Percentiles rank a stretch among this genome's conserved stretches.
These are phyloP conservation scores for Pythium coloratum DNA, from an alignment of 352 stramenopile genomes.

Conservation along the genomic window DNA sequence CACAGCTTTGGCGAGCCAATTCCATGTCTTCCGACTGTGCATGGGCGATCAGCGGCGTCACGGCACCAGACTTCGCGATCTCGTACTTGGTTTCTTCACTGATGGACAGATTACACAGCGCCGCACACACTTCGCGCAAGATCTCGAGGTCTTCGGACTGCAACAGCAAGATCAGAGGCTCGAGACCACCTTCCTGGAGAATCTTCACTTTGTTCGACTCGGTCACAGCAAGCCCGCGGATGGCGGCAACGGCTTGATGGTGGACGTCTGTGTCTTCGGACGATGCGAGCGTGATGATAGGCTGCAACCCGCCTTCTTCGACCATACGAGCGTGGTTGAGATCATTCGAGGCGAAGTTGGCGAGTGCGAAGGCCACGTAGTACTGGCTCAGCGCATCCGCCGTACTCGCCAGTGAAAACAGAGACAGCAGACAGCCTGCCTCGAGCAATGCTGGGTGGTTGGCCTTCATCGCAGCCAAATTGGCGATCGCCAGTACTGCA, in stretches of 20 bases:
- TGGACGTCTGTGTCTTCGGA: constrained; percentile 93
- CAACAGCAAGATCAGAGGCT: constrained; percentile 91
- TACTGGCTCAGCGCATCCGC: constrained; percentile 93
- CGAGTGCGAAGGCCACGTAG: constrained; percentile 94
- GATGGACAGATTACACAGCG: constrained; percentile 94
- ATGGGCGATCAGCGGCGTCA: constrained; percentile 89
- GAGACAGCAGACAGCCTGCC: constrained; percentile 85
- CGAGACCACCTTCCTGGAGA: constrained; percentile 94
- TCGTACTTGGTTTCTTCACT: constrained; percentile 98
- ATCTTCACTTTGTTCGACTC: constrained; percentile 96
- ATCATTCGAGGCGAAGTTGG: constrained; percentile 94
- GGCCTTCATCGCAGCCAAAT: constrained; percentile 93
- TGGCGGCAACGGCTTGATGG: constrained; percentile 91
- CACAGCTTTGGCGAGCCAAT: constrained; percentile 88
- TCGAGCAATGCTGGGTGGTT: constrained; percentile 94
- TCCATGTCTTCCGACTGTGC: constrained; percentile 94
- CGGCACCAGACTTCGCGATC: constrained; percentile 92
- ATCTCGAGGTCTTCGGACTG: constrained; percentile 92
- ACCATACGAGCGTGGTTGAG: constrained; percentile 93
- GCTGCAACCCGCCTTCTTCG: constrained; percentile 94
- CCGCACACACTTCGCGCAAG: constrained; percentile 91
- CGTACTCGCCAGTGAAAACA: constrained; percentile 94
- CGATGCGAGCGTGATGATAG: constrained; percentile 93
- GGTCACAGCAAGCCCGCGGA: constrained; percentile 91
- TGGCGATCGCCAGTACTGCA: constrained; percentile 93